Conservation (phyloP, 192 early-diverging fungal genomes). For the Globomyces pollinis-pini region DNA sequence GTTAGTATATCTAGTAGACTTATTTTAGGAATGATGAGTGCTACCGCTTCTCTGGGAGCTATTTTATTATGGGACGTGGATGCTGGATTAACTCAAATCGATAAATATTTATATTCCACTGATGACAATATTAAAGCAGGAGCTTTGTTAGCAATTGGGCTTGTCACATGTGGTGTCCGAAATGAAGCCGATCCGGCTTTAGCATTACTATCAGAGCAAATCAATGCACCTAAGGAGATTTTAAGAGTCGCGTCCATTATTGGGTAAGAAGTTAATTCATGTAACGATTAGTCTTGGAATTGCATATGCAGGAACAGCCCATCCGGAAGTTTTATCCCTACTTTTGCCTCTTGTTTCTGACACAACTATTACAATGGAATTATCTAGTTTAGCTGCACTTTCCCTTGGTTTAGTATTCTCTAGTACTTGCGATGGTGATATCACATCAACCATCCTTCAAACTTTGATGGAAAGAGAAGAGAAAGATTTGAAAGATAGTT, state of each 20-base stretch:
- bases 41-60: slow-evolving; percentile 87
- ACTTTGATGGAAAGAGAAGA: slow-evolving; percentile 94
- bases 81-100: slow-evolving; percentile 79
- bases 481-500: slow-evolving; percentile 74
- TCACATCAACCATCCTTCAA: slow-evolving; percentile 83
- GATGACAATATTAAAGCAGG: slow-evolving; percentile 91
- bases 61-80: slow-evolving; percentile 95
- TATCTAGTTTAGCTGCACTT: slow-evolving; percentile 81
- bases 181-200: slow-evolving; percentile 88
- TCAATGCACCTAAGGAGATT: slow-evolving; percentile 46
- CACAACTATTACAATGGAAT: slow-evolving; percentile 72
- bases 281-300: slow-evolving; percentile 65
- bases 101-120: slow-evolving; percentile 87
- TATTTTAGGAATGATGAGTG: slow-evolving; percentile 94
- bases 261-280: slow-evolving; percentile 49
- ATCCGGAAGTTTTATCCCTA: slow-evolving; percentile 77
- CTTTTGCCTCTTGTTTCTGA: slow-evolving; percentile 78
- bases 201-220: slow-evolving; percentile 77
- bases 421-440: slow-evolving; percentile 81
- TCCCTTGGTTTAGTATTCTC: slow-evolving; percentile 90
- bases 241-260: slow-evolving; percentile 75
- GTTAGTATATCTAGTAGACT: no score
- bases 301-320: slow-evolving; percentile 86
- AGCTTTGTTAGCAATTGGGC: slow-evolving; percentile 86
- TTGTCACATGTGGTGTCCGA: slow-evolving; percentile 82